These are phyloP conservation scores for Kalanchoe fedtschenkoi DNA, from an alignment of 164 flowering plant genomes.

Conservation along the genomic window DNA sequence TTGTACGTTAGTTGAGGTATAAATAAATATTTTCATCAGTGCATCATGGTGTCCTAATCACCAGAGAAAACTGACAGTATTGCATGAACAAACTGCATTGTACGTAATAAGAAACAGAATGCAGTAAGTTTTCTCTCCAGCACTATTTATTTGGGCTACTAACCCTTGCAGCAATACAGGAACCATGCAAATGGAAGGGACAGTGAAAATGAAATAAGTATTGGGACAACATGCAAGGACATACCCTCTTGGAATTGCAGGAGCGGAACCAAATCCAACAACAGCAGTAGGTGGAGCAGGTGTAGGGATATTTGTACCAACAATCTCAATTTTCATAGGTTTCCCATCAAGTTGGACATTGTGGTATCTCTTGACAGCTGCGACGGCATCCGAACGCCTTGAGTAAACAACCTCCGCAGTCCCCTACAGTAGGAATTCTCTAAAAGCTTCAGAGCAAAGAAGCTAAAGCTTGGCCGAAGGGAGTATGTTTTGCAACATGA, in stretches of 20 bases:
- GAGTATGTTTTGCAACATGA: background rate
- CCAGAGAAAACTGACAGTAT: no score
- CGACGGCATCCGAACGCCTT: conserved; percentile 57
- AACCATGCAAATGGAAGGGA: background rate
- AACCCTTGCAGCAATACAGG: background rate
- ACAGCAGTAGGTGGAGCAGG: conserved; percentile 30
- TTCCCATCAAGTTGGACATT: conserved; percentile 98
- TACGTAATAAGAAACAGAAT: no score
- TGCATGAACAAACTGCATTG: no score
- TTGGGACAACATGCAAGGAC: conserved; percentile 43
- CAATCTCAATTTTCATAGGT: conserved; percentile 98
- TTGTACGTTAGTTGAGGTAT: no score
- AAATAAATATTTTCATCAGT: no score
- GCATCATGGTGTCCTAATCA: no score
- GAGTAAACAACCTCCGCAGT: conserved; percentile 82
- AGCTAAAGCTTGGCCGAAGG: conserved; percentile 13
- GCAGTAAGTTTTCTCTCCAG: no score
- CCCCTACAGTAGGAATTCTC: conserved; percentile 40
- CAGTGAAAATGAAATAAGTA: background rate
- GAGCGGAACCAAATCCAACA: background rate
- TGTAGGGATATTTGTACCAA: conserved; percentile 60
- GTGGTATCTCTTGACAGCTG: conserved; percentile 88
- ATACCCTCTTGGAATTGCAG: conserved; percentile 39
- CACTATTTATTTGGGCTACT: no score
- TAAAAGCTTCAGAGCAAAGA: conserved; percentile 13